These are phyloP conservation scores for Plasmodium ovale DNA, from an alignment of 169 alveolate genomes.

Conservation along the genomic window DNA sequence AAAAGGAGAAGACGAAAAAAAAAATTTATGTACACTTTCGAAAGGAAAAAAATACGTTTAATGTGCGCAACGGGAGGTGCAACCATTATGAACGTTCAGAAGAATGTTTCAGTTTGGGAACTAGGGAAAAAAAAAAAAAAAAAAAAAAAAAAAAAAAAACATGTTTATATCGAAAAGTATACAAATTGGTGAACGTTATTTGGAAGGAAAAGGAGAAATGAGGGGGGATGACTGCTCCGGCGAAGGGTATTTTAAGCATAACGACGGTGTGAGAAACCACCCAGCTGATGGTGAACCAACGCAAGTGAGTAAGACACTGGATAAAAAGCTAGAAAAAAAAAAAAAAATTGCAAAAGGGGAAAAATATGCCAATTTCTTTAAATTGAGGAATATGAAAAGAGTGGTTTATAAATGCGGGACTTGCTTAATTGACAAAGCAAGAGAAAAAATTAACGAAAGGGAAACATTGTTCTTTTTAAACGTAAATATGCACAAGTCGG, in stretches of 20 bases:
- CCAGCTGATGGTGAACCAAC: neutral
- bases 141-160: slow-evolving; percentile 7
- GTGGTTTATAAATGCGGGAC: neutral
- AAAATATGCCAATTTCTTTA: slow-evolving; percentile 14
- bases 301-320: neutral
- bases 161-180: neutral
- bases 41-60: neutral
- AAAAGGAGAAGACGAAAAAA: slow-evolving; percentile 11
- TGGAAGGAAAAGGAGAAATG: neutral
- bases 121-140: neutral
- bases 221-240: neutral
- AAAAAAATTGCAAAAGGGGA: neutral
- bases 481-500: slow-evolving; percentile 9
- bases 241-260: neutral
- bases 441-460: slow-evolving; percentile 14
- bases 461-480: slow-evolving; percentile 12
- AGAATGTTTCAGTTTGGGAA: neutral
- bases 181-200: neutral
- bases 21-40: slow-evolving; percentile 19
- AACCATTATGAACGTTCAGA: neutral
- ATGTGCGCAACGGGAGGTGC: neutral
- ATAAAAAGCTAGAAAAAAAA: neutral
- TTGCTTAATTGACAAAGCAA: slow-evolving; percentile 11
- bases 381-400: slow-evolving; percentile 44
- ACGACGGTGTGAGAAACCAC: neutral